Evolutionary conservation across 1,139 yeast species (phyloP).

Genomic region (Neolecta irregularis): DNA sequence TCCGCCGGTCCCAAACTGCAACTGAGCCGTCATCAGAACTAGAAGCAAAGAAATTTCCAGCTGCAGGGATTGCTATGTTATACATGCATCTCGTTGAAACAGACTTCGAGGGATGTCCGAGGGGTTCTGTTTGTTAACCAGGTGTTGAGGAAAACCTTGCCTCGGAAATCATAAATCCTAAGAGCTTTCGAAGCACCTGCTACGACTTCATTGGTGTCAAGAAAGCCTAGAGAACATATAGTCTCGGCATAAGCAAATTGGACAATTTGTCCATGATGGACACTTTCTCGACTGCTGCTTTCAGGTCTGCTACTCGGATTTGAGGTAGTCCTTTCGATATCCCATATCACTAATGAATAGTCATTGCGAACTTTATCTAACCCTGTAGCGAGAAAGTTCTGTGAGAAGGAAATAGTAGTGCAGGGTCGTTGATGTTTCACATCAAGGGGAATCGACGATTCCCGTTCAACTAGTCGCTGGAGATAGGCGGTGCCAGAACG

Average conservation of each 20-base stretch:
- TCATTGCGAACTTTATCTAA: constrained; percentile 70
- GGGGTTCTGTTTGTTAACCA: not conserved
- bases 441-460: constrained; percentile 7
- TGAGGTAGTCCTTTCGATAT: constrained; percentile 33
- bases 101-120: constrained; percentile 46
- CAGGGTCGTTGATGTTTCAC: constrained; percentile 49
- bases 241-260: constrained; percentile 10
- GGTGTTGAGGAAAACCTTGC: constrained; percentile 10
- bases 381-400: constrained; percentile 59
- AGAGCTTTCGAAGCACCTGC: too few species aligned
- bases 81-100: constrained; percentile 34
- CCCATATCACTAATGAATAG: constrained; percentile 67
- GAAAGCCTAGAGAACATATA: constrained; percentile 10
- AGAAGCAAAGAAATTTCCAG: constrained; percentile 50
- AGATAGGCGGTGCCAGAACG: not conserved
- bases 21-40: constrained; percentile 73
- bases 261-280: constrained; percentile 30
- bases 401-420: constrained; percentile 51
- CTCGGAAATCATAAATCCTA: constrained; percentile 5
- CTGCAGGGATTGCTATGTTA: constrained; percentile 51
- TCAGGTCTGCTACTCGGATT: constrained; percentile 1
- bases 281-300: too few species aligned
- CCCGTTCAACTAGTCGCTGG: not conserved
- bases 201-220: too few species aligned
- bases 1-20: constrained; percentile 77